phyloP scores from a whole-genome alignment of 139 green algal genomes.

The Bryopsis sp. region DNA sequence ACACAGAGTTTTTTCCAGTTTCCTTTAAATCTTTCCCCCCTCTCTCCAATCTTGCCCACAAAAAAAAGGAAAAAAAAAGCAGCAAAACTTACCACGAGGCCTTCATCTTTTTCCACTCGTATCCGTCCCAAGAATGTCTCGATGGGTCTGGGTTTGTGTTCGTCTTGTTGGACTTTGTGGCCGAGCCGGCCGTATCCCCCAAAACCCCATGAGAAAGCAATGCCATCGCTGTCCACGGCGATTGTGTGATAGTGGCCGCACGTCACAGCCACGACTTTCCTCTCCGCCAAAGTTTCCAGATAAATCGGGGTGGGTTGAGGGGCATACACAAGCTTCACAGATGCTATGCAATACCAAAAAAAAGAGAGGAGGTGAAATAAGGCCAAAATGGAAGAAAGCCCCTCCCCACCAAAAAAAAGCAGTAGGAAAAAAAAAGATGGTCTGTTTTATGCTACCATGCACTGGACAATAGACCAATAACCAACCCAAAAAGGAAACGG shows the following conservation, averaged over 20 bases:
- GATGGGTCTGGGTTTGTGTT: conserved; percentile 59
- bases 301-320: conserved; percentile 63
- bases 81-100: conserved; percentile 27
- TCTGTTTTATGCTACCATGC: too few species aligned
- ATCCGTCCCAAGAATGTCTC: conserved; percentile 58
- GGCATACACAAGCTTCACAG: conserved; percentile 84
- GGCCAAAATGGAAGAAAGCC: too few species aligned
- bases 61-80: conserved; percentile 2
- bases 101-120: conserved; percentile 26
- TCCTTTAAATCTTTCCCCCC: neutral
- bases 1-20: neutral
- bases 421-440: too few species aligned
- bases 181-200: conserved; percentile 81
- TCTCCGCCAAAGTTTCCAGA: conserved; percentile 29
- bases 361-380: too few species aligned
- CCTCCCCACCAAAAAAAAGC: too few species aligned
- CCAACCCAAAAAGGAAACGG: too few species aligned
- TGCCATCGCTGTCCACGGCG: conserved; percentile 42
- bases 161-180: conserved; percentile 75
- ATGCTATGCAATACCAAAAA: too few species aligned
- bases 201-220: conserved; percentile 71
- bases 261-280: conserved; percentile 32
- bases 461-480: too few species aligned
- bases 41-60: neutral
- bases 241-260: conserved; percentile 79